Base-by-base conservation (phyloP, 1,139 yeast genomes). In the Candida gigantensis region DNA sequence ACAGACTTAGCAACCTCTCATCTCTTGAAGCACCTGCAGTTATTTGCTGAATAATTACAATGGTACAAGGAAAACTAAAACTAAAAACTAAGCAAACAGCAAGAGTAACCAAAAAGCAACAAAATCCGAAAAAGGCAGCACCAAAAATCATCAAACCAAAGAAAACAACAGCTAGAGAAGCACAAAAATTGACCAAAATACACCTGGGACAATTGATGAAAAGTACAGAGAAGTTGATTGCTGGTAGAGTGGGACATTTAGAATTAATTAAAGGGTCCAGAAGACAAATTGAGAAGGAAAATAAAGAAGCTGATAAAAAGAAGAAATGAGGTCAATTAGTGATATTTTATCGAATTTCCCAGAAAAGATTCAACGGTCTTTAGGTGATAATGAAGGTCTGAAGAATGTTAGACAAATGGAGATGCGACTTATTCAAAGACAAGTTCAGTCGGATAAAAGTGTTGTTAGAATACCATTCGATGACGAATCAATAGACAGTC, bases 231-330 rank as follows among this genome's bases (percentile, higher is more conserved):
- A 87, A 79, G 62, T 72, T 88, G 45, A 79, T 90, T 49, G 83
- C 97, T 3, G 74, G 94, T 37, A 77, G 92, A 59, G 97, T 90
- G 4, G 98, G 98, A n/a, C 97, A 92, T 62, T 72, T 92, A 52
- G 98, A 92, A 62, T 59, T 92, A 35, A 68, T 92, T 46, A 88
- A 86, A 60, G 98, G 97, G 10, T 82, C 94, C n/a, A 81, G 97
- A 68, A 78, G 95, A 62, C 79, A 85, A 53, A 49, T 86, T 11
- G 95, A 85, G 55, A 83, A 74, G 58, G 59, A 58, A 17, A 72
- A 67, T 43, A 74, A 73, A 55, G 57, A 49, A 16, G 47, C 44
- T 16, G 49, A 44, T 15, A 53, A 56, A 41, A 47, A 45, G 10
- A 35, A 44, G 32, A 36, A 30, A 34, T 38, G 48, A 46, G 32